Conservation (phyloP, 2,329 filamentous ascomycete genomes). For the Ophiostoma piceae region DNA sequence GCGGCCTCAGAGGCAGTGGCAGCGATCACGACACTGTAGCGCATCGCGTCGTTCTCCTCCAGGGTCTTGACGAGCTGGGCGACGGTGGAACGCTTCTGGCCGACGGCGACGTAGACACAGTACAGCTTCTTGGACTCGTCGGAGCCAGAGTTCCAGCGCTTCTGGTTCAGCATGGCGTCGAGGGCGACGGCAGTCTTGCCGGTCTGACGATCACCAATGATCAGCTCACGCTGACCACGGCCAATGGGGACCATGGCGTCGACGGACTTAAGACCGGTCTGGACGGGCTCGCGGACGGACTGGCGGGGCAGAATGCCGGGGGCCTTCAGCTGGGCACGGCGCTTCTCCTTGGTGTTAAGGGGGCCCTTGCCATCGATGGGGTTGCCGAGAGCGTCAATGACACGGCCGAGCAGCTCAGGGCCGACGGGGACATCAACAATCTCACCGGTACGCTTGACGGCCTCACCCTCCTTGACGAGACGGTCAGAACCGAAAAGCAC, state of each 20-base stretch:
- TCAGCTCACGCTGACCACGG: conserved; percentile 99
- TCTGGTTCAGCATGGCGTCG: conserved; percentile 98
- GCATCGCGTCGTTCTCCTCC: conserved; percentile 99
- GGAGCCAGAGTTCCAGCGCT: conserved; percentile 83
- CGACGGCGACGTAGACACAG: conserved; percentile 98
- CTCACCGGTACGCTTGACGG: conserved; percentile 98
- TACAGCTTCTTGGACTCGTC: conserved; percentile 99
- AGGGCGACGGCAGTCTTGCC: conserved; percentile 99
- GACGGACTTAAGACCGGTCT: conserved; percentile 98
- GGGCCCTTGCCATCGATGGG: conserved; percentile 99
- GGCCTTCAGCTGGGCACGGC: conserved; percentile 98
- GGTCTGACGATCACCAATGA: conserved; percentile 99
- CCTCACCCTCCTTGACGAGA: conserved; percentile 99
- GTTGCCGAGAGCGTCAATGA: conserved; percentile 97
- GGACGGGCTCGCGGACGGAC: conserved; percentile 97
- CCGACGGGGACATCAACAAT: conserved; percentile 99
- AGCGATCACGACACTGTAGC: conserved; percentile 91
- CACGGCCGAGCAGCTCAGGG: conserved; percentile 88
- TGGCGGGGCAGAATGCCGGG: conserved; percentile 94
- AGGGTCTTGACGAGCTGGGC: conserved; percentile 99
- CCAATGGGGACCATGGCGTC: conserved; percentile 99
- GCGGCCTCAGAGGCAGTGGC: conserved; percentile 97
- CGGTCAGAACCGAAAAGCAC: conserved; percentile 99
- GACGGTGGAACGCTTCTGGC: conserved; percentile 99
- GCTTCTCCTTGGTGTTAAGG: conserved; percentile 82